Conservation (phyloP, 1,284 basidiomycete species). For the Austroboletus niveus region DNA sequence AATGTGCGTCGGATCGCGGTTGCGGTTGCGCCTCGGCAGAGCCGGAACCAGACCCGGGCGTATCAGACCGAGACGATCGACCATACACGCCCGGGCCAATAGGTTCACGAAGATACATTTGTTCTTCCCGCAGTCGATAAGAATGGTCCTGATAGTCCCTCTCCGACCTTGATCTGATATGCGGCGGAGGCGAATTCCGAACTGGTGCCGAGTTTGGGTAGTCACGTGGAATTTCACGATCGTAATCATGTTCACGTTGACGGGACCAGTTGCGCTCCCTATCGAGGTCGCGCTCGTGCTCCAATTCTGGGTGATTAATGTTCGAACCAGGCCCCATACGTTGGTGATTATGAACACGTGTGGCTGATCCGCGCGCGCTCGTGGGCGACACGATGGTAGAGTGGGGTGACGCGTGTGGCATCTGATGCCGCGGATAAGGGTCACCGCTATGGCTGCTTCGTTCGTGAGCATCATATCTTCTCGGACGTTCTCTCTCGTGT, state of each 20-base stretch:
- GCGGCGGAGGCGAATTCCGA: constrained; percentile 41
- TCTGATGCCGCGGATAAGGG: constrained; percentile 33
- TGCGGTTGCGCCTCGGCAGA: constrained; percentile 38
- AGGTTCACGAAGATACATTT: constrained; percentile 43
- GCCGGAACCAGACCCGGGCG: constrained; percentile 50
- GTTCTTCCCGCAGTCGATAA: constrained; percentile 45
- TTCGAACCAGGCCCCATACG: constrained; percentile 61
- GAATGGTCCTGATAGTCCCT: constrained; percentile 38
- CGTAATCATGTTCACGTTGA: constrained; percentile 48
- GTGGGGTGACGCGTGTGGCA: constrained; percentile 40
- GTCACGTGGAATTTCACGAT: constrained; percentile 38
- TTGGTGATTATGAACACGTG: constrained; percentile 60
- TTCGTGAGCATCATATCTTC: constrained; percentile 44
- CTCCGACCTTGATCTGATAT: constrained; percentile 37
- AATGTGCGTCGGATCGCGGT: constrained; percentile 44
- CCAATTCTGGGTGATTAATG: constrained; percentile 46
- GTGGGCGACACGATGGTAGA: constrained; percentile 34
- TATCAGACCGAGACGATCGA: constrained; percentile 50
- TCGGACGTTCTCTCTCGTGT: constrained; percentile 42
- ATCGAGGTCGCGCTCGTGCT: constrained; percentile 42
- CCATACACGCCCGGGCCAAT: constrained; percentile 33
- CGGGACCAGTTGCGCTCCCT: constrained; percentile 46
- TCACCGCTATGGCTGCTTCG: constrained; percentile 27
- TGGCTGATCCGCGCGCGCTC: constrained; percentile 33
- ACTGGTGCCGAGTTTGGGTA: constrained; percentile 19